Percentiles rank a stretch among this genome's conserved stretches.
Conservation (phyloP, 805 yeast species). For the Saccharomycopsis guyanensis region DNA sequence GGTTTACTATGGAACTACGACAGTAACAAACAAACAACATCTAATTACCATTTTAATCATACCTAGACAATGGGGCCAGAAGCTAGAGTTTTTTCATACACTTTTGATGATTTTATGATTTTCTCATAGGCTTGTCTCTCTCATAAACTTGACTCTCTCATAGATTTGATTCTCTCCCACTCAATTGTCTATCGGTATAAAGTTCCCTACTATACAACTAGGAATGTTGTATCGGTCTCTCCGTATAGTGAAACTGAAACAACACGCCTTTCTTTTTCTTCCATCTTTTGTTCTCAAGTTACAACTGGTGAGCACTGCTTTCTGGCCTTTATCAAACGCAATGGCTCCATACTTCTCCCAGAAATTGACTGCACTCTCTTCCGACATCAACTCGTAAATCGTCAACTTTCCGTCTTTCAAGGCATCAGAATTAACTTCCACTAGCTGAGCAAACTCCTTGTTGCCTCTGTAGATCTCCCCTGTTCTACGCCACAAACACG, state of each 20-base stretch:
- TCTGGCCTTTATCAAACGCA: slow-evolving; percentile 92
- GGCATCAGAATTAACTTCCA: slow-evolving; percentile 84
- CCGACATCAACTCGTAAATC: slow-evolving; percentile 89
- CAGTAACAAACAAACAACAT: too few species aligned
- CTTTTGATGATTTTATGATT: too few species aligned
- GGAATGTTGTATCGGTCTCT: slow-evolving; percentile 93
- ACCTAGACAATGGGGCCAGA: too few species aligned
- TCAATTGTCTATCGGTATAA: slow-evolving; percentile 58
- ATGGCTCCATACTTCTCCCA: slow-evolving; percentile 98
- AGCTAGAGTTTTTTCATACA: too few species aligned
- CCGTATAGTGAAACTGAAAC: slow-evolving; percentile 89
- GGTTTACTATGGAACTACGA: too few species aligned
- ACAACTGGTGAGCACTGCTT: slow-evolving; percentile 90
- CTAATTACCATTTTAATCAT: too few species aligned
- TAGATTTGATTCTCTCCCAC: too few species aligned
- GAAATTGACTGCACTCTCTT: slow-evolving; percentile 91
- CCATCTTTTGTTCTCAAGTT: slow-evolving; percentile 80
- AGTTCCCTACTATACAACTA: slow-evolving; percentile 91
- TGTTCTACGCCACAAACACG: slow-evolving; percentile 94
- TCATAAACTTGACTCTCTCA: too few species aligned
- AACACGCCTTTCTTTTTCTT: slow-evolving; percentile 70
- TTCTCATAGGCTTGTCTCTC: too few species aligned
- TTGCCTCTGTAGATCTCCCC: slow-evolving; percentile 95
- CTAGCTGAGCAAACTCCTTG: slow-evolving; percentile 90
- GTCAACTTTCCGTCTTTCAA: slow-evolving; percentile 87